phyloP scores from a whole-genome alignment of 345 rosid genomes.

The Mangifera indica region DNA sequence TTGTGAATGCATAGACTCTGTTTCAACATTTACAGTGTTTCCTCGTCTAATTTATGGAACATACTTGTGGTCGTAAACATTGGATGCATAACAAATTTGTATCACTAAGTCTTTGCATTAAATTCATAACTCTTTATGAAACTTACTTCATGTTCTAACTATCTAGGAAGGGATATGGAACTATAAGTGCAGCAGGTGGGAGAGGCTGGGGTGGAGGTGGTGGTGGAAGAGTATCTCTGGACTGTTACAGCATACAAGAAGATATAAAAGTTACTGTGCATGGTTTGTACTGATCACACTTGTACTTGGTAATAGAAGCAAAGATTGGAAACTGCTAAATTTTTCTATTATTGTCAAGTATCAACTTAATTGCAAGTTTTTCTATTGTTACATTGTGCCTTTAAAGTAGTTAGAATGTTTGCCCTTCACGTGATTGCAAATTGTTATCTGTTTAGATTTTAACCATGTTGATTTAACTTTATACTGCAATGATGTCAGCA shows the following conservation, averaged over 20 bases:
- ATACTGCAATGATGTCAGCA: background rate
- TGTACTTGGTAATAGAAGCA: conserved; percentile 25
- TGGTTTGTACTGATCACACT: conserved; percentile 63
- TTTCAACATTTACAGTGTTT: conserved; percentile 3
- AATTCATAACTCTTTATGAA: conserved; percentile 11
- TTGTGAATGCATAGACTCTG: background rate
- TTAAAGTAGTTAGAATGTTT: background rate
- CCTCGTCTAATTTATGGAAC: background rate
- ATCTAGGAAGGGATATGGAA: conserved; percentile 86
- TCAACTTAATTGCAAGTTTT: conserved; percentile 7
- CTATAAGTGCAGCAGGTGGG: conserved; percentile 86
- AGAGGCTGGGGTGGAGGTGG: conserved; percentile 97
- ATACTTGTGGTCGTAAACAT: background rate
- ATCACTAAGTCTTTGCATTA: conserved; percentile 12
- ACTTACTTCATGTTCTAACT: conserved; percentile 25
- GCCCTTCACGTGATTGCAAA: background rate
- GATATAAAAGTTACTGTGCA: conserved; percentile 75
- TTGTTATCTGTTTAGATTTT: conserved; percentile 4
- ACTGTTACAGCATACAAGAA: conserved; percentile 97
- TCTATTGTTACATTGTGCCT: background rate
- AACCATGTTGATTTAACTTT: background rate
- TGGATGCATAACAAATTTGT: conserved; percentile 7
- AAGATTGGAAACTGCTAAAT: conserved; percentile 28
- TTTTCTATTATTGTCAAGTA: conserved; percentile 28
- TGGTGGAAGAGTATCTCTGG: conserved; percentile 92